These are phyloP conservation scores for Steccherinum ochraceum DNA, from an alignment of 768 basidiomycete species.

Conservation along the genomic window DNA sequence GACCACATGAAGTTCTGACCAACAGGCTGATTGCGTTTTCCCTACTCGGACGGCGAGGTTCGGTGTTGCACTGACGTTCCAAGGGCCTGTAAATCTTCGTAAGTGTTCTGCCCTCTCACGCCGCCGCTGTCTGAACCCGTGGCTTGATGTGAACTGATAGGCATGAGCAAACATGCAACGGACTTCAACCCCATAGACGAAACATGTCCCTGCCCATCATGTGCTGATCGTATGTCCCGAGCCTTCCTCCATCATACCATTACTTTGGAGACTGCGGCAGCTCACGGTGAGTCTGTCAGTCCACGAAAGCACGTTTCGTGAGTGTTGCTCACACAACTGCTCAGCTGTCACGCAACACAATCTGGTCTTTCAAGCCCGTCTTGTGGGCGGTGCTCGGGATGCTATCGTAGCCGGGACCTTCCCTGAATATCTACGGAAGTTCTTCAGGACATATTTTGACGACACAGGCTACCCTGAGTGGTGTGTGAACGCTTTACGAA, in stretches of 20 bases:
- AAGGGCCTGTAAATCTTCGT: slow-evolving; percentile 82
- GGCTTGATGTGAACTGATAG: slow-evolving; percentile 28
- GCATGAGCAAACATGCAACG: slow-evolving; percentile 60
- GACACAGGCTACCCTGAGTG: slow-evolving; percentile 78
- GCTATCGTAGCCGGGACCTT: slow-evolving; percentile 76
- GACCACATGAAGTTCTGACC: neutral
- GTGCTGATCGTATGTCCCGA: slow-evolving; percentile 55
- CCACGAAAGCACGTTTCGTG: slow-evolving; percentile 12
- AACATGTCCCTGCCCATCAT: slow-evolving; percentile 84
- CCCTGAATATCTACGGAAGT: slow-evolving; percentile 67
- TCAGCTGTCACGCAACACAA: slow-evolving; percentile 80
- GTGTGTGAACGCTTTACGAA: slow-evolving; percentile 79
- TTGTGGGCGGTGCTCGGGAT: slow-evolving; percentile 81
- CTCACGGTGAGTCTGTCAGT: slow-evolving; percentile 54
- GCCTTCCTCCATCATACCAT: slow-evolving; percentile 72
- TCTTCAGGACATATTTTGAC: slow-evolving; percentile 76
- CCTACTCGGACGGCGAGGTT: slow-evolving; percentile 90
- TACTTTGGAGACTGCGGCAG: slow-evolving; percentile 79
- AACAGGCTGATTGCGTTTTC: slow-evolving; percentile 87
- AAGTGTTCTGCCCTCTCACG: no score
- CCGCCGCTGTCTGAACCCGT: neutral
- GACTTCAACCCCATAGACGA: slow-evolving; percentile 72
- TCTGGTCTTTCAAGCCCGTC: slow-evolving; percentile 76
- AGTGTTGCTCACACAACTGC: slow-evolving; percentile 7
- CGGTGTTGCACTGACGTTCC: slow-evolving; percentile 80